Evolutionary conservation across 2,329 filamentous ascomycete species (phyloP).

Genomic region (Colletotrichum costaricense): DNA sequence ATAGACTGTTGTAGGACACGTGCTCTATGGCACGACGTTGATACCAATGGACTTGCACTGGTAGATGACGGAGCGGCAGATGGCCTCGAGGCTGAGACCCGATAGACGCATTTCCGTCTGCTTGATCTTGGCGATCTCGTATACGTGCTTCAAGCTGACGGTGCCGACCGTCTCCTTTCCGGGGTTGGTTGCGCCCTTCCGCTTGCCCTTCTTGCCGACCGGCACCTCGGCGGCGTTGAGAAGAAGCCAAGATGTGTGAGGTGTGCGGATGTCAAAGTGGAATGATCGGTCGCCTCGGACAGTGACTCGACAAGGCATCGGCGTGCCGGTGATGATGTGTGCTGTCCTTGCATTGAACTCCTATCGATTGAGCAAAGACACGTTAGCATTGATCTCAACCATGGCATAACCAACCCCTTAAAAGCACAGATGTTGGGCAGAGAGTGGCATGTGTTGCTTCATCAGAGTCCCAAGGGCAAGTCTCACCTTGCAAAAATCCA

Average conservation of each 20-base stretch:
- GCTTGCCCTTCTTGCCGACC: slow-evolving; percentile 77
- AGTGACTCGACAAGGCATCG: slow-evolving; percentile 89
- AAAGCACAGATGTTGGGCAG: slow-evolving; percentile 28
- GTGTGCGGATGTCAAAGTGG: slow-evolving; percentile 91
- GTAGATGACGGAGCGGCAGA: slow-evolving; percentile 80
- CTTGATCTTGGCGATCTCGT: slow-evolving; percentile 98
- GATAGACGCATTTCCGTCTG: slow-evolving; percentile 80
- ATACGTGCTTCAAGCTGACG: slow-evolving; percentile 93
- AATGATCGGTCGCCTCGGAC: slow-evolving; percentile 95
- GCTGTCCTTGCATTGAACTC: slow-evolving; percentile 97
- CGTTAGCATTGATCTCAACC: slow-evolving; percentile 34
- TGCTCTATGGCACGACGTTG: slow-evolving; percentile 69
- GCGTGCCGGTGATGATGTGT: slow-evolving; percentile 84
- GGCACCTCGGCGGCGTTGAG: slow-evolving; percentile 84
- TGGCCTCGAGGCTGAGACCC: slow-evolving; percentile 74
- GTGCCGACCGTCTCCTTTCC: slow-evolving; percentile 84
- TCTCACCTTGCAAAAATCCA: slow-evolving; percentile 97
- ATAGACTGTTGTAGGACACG: slow-evolving; percentile 1
- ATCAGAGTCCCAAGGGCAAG: slow-evolving; percentile 13
- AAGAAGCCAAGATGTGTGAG: slow-evolving; percentile 91
- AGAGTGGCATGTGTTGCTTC: slow-evolving; percentile 26
- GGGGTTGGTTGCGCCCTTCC: slow-evolving; percentile 81
- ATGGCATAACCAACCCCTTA: slow-evolving; percentile 16
- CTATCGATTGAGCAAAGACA: slow-evolving; percentile 56
- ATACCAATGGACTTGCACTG: slow-evolving; percentile 83